Evolutionary conservation across 129 eudicot genomes (phyloP), one percentile per base, ranked within the genome.

Genomic region (Lonicera japonica): DNA sequence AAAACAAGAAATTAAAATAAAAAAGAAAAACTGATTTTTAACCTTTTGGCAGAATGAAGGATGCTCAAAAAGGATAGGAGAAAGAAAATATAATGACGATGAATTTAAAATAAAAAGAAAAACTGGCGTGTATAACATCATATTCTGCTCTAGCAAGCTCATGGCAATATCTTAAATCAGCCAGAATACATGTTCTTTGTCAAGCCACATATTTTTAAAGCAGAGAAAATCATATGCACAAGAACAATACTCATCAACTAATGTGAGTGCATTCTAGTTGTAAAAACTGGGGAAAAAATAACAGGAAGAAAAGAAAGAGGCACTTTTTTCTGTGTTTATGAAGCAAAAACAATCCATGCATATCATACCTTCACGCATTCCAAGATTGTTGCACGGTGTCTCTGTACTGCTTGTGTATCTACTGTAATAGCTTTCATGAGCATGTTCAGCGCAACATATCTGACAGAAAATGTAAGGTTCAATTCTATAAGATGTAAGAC

Each of bases 391-490:
- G 96, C 87, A 24, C 96, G 85, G 80, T 88, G 99, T 86, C 96
- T 85, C 84, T 94, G 99, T 66, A 94, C 99, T 14, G 99, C 99
- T 83, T 94, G 99, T 71, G 87, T 73, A 69, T 94, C 99, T 46
- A 88, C 76, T 56, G 86, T 64, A 70, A 94, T 83, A 65, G 99
- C 99, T 82, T 68, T 85, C 89, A 78, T 85, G 87, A 94, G 69
- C 96, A 94, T 94, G 70, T 94, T 88, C 66, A 94, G 72, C 43
- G 99, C 99, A 74, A 94, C 99, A 75, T 94, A 94, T 77, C 99
- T 94, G 89, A 68, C 54, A 82, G 15, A 58, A 19, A 46, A 14
- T 71, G 51, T 8, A 34, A 72, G 56, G 46, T 56, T 58, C 47
- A 56, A 74, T 25, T 64, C 46, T 51, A 62, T 55, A 65, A 65